Evolutionary conservation across 2,329 filamentous ascomycete genomes (phyloP).

Genomic region (Aschersonia sp.): DNA sequence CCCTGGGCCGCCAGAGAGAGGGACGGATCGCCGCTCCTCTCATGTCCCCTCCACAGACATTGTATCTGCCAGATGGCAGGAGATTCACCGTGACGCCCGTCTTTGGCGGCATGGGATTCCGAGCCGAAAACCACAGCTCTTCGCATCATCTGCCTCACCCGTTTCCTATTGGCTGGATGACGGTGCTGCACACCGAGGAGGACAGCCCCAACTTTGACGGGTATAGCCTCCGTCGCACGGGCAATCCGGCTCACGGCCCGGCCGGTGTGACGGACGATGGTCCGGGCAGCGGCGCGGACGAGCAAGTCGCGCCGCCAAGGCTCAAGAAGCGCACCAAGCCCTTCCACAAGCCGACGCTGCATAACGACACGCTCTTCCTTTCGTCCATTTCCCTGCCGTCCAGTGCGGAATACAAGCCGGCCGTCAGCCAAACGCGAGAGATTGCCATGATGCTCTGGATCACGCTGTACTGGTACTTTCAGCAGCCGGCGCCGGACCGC

Average conservation of each 20-base stretch:
- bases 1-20: neutral
- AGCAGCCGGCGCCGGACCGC: conserved; percentile 60
- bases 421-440: conserved; percentile 69
- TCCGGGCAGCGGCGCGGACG: neutral
- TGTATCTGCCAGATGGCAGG: conserved; percentile 80
- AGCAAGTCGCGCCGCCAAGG: neutral
- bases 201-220: conserved; percentile 6
- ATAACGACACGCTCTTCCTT: conserved; percentile 74
- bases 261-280: neutral
- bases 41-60: conserved; percentile 17
- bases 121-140: conserved; percentile 64
- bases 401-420: conserved; percentile 63
- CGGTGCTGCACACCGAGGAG: conserved; percentile 63
- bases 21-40: no score
- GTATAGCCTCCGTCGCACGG: neutral
- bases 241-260: neutral
- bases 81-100: conserved; percentile 68
- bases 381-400: conserved; percentile 81
- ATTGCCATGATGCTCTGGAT: conserved; percentile 97
- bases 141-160: conserved; percentile 50
- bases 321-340: conserved; percentile 9
- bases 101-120: conserved; percentile 87
- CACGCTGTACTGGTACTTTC: conserved; percentile 94
- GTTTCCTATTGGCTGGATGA: conserved; percentile 80
- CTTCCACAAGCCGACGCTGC: conserved; percentile 61